These are phyloP conservation scores for Aureobasidium sp. DNA, from an alignment of 2,329 filamentous ascomycete genomes.

Conservation along the genomic window DNA sequence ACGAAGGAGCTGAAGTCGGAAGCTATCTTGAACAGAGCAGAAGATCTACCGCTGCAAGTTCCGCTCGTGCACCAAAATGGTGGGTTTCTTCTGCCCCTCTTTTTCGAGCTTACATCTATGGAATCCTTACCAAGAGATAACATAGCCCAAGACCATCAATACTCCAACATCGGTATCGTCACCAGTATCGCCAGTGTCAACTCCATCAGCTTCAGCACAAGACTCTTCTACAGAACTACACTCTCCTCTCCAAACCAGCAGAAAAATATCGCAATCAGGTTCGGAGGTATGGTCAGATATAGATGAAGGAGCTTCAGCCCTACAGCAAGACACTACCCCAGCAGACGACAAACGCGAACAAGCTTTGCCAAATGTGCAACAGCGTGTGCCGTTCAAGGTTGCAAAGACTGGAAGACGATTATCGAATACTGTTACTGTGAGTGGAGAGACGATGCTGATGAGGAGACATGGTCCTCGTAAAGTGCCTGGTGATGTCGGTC, in stretches of 20 bases:
- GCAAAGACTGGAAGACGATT: neutral
- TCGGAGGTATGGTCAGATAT: slow-evolving; percentile 5
- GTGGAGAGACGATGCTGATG: neutral
- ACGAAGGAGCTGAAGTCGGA: neutral
- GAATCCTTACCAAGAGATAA: neutral
- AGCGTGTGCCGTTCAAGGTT: neutral
- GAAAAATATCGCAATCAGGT: neutral
- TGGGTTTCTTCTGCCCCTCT: neutral
- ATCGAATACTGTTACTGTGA: neutral
- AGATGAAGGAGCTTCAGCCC: slow-evolving; percentile 1
- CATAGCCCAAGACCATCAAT: neutral
- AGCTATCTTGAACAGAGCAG: too few relatives aligned
- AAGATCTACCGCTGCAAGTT: neutral
- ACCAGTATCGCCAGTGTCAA: neutral
- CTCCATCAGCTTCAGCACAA: neutral
- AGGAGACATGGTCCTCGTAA: slow-evolving; percentile 2
- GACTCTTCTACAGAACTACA: neutral
- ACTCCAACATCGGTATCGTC: neutral
- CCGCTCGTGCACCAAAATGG: slow-evolving; percentile 2
- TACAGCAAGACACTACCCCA: neutral
- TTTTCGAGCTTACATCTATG: neutral
- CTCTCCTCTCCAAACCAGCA: neutral
- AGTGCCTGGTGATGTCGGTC: neutral
- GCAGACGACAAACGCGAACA: neutral
- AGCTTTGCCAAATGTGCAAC: neutral